Evolutionary conservation across 305 asterid genomes (phyloP).

Genomic region (Fraxinus paxiana): DNA sequence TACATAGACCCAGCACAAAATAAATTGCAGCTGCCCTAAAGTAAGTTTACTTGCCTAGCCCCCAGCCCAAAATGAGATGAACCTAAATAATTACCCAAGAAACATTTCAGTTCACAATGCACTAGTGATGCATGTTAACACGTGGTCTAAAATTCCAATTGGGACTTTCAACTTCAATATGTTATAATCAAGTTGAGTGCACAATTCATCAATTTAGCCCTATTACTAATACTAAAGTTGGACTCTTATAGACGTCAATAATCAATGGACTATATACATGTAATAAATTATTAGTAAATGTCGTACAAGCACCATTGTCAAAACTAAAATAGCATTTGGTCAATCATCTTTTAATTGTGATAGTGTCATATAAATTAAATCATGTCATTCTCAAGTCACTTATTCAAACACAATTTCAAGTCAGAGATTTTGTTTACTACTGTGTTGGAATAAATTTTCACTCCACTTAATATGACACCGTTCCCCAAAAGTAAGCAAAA

Average conservation of each 20-base stretch:
- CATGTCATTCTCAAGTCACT: background rate
- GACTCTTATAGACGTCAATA: background rate
- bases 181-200: background rate
- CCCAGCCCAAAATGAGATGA: background rate
- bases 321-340: background rate
- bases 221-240: background rate
- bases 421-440: background rate
- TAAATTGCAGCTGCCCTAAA: background rate
- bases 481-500: background rate
- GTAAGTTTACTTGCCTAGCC: background rate
- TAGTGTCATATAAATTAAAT: background rate
- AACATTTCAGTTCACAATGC: background rate
- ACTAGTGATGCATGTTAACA: background rate
- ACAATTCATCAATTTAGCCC: background rate
- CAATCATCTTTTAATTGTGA: background rate
- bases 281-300: too few relatives aligned
- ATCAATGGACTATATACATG: background rate
- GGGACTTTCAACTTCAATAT: background rate
- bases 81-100: background rate
- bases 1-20: background rate
- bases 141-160: background rate
- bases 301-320: background rate
- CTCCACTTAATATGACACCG: background rate
- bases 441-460: background rate
- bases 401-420: background rate